Conservation (phyloP, 2,329 filamentous ascomycete genomes). For the Phyllosticta ampelicida region DNA sequence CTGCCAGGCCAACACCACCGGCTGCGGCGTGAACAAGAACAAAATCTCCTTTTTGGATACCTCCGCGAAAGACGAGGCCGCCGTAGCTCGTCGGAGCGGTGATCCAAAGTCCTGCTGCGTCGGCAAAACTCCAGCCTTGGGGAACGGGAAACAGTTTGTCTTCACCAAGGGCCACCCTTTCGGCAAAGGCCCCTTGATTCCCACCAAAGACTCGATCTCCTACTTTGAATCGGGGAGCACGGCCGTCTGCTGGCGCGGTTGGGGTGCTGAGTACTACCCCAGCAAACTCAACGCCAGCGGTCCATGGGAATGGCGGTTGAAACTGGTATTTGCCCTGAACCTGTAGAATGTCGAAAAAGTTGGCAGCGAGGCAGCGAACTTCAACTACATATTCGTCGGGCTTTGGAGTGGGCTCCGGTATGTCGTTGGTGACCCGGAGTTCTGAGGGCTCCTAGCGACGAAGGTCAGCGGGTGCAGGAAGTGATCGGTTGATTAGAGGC, state of each 20-base stretch:
- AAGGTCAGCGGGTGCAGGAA: background rate
- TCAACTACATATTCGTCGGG: conserved; percentile 73
- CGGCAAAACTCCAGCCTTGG: conserved; percentile 67
- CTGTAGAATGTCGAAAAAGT: conserved; percentile 96
- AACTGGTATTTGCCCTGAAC: conserved; percentile 93
- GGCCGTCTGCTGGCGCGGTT: conserved; percentile 31
- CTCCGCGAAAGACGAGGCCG: conserved; percentile 66
- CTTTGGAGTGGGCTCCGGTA: conserved; percentile 63
- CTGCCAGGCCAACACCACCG: conserved; percentile 81
- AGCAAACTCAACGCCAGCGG: conserved; percentile 78
- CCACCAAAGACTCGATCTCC: conserved; percentile 83
- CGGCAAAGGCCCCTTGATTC: conserved; percentile 76
- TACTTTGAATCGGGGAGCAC: conserved; percentile 53
- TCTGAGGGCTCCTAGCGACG: conserved; percentile 58
- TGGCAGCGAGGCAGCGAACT: conserved; percentile 78
- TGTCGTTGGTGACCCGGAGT: conserved; percentile 57
- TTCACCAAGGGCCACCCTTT: conserved; percentile 59
- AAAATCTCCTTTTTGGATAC: conserved; percentile 64
- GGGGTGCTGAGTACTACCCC: conserved; percentile 64
- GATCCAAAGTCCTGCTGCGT: conserved; percentile 82
- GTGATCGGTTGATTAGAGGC: background rate
- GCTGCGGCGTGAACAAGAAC: conserved; percentile 89
- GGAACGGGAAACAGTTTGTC: conserved; percentile 62
- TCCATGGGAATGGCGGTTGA: conserved; percentile 81
- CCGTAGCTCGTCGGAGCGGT: conserved; percentile 87